Conservation (phyloP, 495 filamentous ascomycete species). For the Glutinoglossum americanum region DNA sequence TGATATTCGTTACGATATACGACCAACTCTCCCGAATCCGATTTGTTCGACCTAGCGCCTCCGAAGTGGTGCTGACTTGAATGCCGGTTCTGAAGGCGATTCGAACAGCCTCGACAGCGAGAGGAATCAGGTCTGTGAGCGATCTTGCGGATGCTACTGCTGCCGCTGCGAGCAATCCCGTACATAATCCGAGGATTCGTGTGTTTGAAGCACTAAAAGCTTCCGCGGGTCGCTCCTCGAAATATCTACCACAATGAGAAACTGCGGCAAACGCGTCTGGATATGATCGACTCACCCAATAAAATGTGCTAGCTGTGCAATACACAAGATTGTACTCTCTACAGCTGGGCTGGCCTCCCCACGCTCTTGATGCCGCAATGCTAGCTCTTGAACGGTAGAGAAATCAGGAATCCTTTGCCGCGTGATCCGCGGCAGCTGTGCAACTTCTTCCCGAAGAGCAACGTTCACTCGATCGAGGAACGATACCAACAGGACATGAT, state of each 20-base stretch:
- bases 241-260: conserved; percentile 1
- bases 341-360: conserved; percentile 1
- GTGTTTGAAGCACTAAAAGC: neutral
- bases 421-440: neutral
- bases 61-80: neutral
- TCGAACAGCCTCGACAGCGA: neutral
- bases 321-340: conserved; percentile 5
- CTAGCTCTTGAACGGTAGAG: conserved; percentile 5
- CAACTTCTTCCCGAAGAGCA: conserved; percentile 4
- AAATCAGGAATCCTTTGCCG: conserved; percentile 5
- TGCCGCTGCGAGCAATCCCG: conserved; percentile 3
- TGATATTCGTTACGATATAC: neutral
- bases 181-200: conserved; percentile 2
- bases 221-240: conserved; percentile 2
- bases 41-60: neutral
- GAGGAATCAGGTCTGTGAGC: conserved; percentile 1
- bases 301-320: conserved; percentile 7
- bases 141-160: conserved; percentile 3
- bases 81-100: neutral
- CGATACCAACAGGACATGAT: neutral
- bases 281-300: conserved; percentile 4
- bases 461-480: conserved; percentile 2
- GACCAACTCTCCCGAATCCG: neutral
- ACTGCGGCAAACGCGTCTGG: neutral
- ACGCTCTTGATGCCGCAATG: neutral